phyloP scores from a whole-genome alignment of 2,329 filamentous ascomycete species.

The Penicillium sp. region DNA sequence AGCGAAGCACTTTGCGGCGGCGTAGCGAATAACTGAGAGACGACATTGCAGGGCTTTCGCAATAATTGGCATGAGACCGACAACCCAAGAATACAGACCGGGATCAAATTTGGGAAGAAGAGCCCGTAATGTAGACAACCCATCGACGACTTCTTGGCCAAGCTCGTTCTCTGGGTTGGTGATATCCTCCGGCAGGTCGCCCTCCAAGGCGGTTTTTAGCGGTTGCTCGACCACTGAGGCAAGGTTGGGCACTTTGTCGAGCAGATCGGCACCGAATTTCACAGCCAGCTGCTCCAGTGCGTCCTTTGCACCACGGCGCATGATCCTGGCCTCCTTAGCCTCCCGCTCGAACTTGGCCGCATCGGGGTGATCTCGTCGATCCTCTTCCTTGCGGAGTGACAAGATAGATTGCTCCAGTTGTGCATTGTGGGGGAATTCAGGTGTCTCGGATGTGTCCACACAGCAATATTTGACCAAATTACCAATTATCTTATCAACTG shows the following conservation, averaged over 20 bases:
- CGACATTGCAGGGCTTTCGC: conserved; percentile 84
- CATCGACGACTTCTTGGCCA: conserved; percentile 92
- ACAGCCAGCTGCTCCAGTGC: conserved; percentile 82
- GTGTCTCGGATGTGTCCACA: conserved; percentile 95
- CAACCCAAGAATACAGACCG: conserved; percentile 73
- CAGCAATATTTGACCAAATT: conserved; percentile 98
- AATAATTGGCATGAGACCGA: conserved; percentile 78
- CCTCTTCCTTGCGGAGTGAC: conserved; percentile 95
- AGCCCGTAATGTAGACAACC: conserved; percentile 86
- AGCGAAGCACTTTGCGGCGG: conserved; percentile 94
- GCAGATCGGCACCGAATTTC: conserved; percentile 73
- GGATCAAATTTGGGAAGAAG: conserved; percentile 84
- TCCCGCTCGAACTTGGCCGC: conserved; percentile 86
- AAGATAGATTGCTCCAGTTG: conserved; percentile 75
- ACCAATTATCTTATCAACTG: conserved; percentile 91
- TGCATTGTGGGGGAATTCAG: conserved; percentile 85
- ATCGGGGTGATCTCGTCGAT: conserved; percentile 87
- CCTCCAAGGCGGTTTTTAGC: conserved; percentile 69
- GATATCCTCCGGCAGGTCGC: conserved; percentile 67
- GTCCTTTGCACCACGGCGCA: conserved; percentile 88
- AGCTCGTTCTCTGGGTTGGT: conserved; percentile 69
- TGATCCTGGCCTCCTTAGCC: conserved; percentile 83
- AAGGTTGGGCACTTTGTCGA: conserved; percentile 82
- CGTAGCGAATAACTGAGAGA: conserved; percentile 90
- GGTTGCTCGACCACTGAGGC: conserved; percentile 78